phyloP scores from a whole-genome alignment of 306 rosid species.

The Cucumis melo region DNA sequence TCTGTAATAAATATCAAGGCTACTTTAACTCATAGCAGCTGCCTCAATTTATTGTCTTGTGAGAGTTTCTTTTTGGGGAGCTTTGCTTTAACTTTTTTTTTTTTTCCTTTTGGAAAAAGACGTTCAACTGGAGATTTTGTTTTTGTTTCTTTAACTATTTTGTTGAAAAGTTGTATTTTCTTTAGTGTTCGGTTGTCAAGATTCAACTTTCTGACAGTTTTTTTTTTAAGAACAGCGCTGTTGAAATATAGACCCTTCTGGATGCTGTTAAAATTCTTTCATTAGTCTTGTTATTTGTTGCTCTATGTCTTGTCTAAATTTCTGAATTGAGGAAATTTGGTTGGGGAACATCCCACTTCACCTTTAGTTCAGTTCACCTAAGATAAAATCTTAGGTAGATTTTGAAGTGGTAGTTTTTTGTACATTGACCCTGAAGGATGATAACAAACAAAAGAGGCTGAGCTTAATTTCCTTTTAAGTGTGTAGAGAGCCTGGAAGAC shows the following conservation, averaged over 20 bases:
- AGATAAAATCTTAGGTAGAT: not conserved
- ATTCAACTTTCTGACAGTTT: not conserved
- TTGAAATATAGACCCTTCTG: not conserved
- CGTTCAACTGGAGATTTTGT: not conserved
- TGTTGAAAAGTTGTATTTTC: not conserved
- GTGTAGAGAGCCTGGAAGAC: not conserved
- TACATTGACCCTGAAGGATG: not conserved
- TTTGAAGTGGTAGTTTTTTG: not conserved
- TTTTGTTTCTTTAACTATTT: not conserved
- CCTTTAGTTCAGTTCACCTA: not conserved
- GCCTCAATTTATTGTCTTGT: not conserved
- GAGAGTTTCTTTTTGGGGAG: not conserved
- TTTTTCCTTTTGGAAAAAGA: no score
- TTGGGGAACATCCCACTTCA: not conserved
- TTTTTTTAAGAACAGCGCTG: not conserved
- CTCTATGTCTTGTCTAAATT: not conserved
- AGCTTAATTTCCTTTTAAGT: not conserved
- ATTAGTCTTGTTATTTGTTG: not conserved
- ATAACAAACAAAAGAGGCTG: conserved; percentile 9
- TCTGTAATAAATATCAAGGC: not conserved
- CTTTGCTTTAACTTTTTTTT: not conserved
- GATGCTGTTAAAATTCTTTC: not conserved
- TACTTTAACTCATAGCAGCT: not conserved
- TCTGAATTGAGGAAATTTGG: not conserved
- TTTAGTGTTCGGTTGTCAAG: not conserved